Base-by-base conservation (phyloP, 164 flowering plant genomes). In the grape (Vitis vinifera) region DNA sequence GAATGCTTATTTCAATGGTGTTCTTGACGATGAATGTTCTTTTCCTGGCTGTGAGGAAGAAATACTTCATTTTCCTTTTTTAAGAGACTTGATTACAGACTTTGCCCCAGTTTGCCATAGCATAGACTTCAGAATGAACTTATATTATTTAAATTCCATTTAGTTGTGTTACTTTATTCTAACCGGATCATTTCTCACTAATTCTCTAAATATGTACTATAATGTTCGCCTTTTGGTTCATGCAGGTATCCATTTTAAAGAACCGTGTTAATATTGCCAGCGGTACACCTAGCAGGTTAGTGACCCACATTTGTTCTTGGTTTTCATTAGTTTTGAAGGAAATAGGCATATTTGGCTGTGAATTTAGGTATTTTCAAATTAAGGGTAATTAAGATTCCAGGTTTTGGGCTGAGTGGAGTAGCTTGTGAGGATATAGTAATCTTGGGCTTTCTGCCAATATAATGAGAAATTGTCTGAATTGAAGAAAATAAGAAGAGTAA, bases 251-350 rank as follows among this genome's bases (percentile, higher is more conserved):
- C 8, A 16, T 83, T 60, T 78, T 95, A 52, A 91, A 90, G 76
- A 77, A 78, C 48, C 94, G 98, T 65, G 96, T 90, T 57, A 95
- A 95, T 79, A 83, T 92, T 80, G 97, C 91, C 7, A 71, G 91
- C 75, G 99, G 99, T 50, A 95, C 99, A 7, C 99, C 99, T 74
- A 93, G 82, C 92, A 90, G 99, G 99, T 95, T 63, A 66, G 81
- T 70, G 27, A 48, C 53, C 30, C 19, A 14, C 6, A 3, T 56
- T 47, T 12, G 19, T 3, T 37, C 23, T 44, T 44, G n/a, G n/a
- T 2, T 66, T 56, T 29, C 9, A 65, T 65, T 30, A 27, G 23
- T 4, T 16, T 7, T 19, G 23, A 14, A 19, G 4, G 27, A 37
- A 37, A 57, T 57, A 7, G 29, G 23, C 59, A 57, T 53, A 14